phyloP scores from a whole-genome alignment of 345 rosid species.

The Citrus hindsii region DNA sequence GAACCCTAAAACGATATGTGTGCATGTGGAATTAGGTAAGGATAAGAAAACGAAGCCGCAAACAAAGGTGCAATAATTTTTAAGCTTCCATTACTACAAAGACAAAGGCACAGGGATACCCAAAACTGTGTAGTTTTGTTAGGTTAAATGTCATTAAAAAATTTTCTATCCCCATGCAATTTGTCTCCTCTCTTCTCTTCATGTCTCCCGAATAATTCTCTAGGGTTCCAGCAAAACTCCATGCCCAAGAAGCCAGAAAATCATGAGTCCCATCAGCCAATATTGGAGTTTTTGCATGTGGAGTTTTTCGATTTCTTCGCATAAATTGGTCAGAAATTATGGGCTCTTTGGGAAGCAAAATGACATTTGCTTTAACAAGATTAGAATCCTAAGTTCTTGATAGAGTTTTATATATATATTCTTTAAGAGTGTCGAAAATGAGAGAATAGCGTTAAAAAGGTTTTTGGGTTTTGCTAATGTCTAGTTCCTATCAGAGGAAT shows the following conservation, averaged over 20 bases:
- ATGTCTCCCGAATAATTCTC: conserved; percentile 8
- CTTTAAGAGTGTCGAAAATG: background rate
- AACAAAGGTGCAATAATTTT: conserved; percentile 16
- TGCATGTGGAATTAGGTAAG: conserved; percentile 2
- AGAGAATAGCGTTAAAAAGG: background rate
- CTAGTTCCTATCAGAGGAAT: conserved; percentile 17
- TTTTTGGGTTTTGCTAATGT: conserved; percentile 23
- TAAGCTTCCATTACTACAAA: conserved; percentile 28
- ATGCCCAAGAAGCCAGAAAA: conserved; percentile 31
- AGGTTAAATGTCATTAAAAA: conserved; percentile 29
- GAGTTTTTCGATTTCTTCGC: background rate
- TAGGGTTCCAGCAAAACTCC: conserved; percentile 37
- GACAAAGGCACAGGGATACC: conserved; percentile 52
- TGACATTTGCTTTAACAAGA: background rate
- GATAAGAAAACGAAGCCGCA: background rate
- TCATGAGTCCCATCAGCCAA: conserved; percentile 3
- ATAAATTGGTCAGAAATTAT: conserved; percentile 10
- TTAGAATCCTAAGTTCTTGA: conserved; percentile 29
- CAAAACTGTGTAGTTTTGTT: conserved; percentile 31
- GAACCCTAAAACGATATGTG: background rate
- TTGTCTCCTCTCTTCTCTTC: conserved; percentile 24
- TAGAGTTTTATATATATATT: background rate
- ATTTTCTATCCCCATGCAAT: conserved; percentile 23
- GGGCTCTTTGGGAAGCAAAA: conserved; percentile 10
- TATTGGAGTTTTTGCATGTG: conserved; percentile 17